Evolutionary conservation across 2,329 filamentous ascomycete genomes (phyloP), one percentile per base, ranked within the genome.

Genomic region (Gnomoniopsis sp.): DNA sequence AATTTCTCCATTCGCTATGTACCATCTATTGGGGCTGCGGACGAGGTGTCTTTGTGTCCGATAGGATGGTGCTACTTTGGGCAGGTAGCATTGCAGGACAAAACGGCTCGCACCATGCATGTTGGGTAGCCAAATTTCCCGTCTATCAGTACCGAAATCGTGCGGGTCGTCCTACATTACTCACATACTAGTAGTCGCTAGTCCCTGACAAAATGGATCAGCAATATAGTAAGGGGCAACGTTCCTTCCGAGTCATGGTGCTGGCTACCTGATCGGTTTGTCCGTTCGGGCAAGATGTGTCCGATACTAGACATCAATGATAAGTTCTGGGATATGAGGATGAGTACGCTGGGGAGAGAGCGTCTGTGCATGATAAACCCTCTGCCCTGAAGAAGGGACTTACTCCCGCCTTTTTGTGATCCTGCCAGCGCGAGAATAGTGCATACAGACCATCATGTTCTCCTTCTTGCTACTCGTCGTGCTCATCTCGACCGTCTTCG

Each of bases 281-380:
- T 36, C 55, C 41, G 38, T 38, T 60, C 59, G 59, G 59, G 56
- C 26, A 21, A 55, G 53, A 44, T 51, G 12, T 19, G 26, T 19
- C 59, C 55, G 55, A 60, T 49, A 21, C 44, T 50, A 15, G 14
- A 43, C 15, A 19, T 19, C 6, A 43, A 41, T 6, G 12, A 6
- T 4, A 41, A 3, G 38, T 15, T 15, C 12, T 41, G 38, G 4
- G n/a, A 15, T n/a, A 12, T n/a, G 38, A n/a, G 14, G 12, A 3
- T 41, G 38, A 15, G 12, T 6, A 41, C 6, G n/a, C 3, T 41
- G 38, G n/a, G n/a, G n/a, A 41, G 4, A 41, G 12, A n/a, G 38
- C 4, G 38, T 41, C 38, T 41, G 3, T n/a, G 38, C 6, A 41
- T 41, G 38, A 41, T 30, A 4, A 30, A 8, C 8, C n/a, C 8